These are phyloP conservation scores for Komagataea norvegica DNA, from an alignment of 1,139 yeast genomes.

Conservation along the genomic window DNA sequence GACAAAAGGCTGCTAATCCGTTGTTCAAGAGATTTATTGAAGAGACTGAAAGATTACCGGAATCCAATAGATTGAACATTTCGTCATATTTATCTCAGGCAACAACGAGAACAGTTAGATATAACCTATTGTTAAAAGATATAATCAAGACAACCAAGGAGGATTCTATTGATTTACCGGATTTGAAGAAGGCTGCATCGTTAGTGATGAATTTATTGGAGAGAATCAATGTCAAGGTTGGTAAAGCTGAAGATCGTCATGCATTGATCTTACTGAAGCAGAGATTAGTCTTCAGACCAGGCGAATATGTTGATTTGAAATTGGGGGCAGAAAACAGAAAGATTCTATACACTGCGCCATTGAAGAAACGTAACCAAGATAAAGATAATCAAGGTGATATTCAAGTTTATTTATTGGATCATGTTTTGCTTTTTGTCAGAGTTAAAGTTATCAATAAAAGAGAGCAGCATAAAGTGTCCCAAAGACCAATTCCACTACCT, in stretches of 20 bases:
- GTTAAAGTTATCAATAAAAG: constrained; percentile 84
- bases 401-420: constrained; percentile 80
- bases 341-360: constrained; percentile 70
- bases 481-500: constrained; percentile 89
- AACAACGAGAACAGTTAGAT: constrained; percentile 92
- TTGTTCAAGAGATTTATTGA: constrained; percentile 89
- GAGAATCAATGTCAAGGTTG: constrained; percentile 84
- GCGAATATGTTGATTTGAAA: constrained; percentile 85
- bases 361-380: constrained; percentile 73
- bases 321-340: constrained; percentile 76
- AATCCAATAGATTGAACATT: constrained; percentile 78
- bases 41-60: constrained; percentile 85
- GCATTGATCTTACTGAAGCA: constrained; percentile 84
- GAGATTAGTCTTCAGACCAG: constrained; percentile 64
- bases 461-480: constrained; percentile 87
- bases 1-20: constrained; percentile 87
- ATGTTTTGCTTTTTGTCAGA: constrained; percentile 79
- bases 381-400: constrained; percentile 70
- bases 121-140: constrained; percentile 79
- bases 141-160: constrained; percentile 77
- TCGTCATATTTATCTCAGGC: constrained; percentile 94
- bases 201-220: constrained; percentile 72
- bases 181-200: constrained; percentile 68
- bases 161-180: constrained; percentile 56
- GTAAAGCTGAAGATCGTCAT: constrained; percentile 91